Evolutionary conservation across 768 basidiomycete genomes (phyloP).

Genomic region (Mycena maculata): DNA sequence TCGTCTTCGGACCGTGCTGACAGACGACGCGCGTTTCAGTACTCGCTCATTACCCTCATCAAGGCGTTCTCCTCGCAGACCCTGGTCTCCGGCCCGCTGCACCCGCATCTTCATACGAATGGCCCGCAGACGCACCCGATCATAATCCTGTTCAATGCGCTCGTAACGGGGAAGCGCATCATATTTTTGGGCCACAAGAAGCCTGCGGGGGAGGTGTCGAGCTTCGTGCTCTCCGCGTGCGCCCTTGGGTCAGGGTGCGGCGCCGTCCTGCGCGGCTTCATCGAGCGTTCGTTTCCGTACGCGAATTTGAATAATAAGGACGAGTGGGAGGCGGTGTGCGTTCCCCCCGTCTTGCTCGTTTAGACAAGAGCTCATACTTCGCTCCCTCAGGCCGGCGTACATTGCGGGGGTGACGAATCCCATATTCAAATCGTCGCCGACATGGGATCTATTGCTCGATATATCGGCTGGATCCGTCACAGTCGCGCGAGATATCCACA

Average conservation of each 20-base stretch:
- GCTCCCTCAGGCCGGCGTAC: conserved; percentile 76
- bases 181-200: conserved; percentile 93
- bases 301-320: conserved; percentile 90
- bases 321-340: conserved; percentile 90
- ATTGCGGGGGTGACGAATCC: conserved; percentile 99
- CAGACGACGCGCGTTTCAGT: conserved; percentile 72
- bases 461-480: conserved; percentile 88
- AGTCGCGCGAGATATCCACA: conserved; percentile 86
- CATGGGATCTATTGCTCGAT: conserved; percentile 96
- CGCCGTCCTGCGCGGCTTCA: conserved; percentile 83
- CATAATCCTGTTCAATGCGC: conserved; percentile 95
- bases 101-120: conserved; percentile 94
- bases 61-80: conserved; percentile 40
- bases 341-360: conserved; percentile 31
- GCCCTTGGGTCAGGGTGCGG: conserved; percentile 94
- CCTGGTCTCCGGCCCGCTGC: conserved; percentile 74
- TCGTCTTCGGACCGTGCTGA: conserved; percentile 47
- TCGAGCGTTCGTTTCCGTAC: conserved; percentile 94
- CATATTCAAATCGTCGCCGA: conserved; percentile 87
- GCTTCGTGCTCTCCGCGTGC: conserved; percentile 93
- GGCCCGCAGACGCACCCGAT: conserved; percentile 93
- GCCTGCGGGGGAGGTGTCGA: conserved; percentile 91
- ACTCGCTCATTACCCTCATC: conserved; percentile 55
- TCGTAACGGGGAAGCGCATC: conserved; percentile 95
- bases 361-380: conserved; percentile 9